Base-by-base conservation (phyloP, 495 filamentous ascomycete genomes). In the Aspergillus nanangensis region DNA sequence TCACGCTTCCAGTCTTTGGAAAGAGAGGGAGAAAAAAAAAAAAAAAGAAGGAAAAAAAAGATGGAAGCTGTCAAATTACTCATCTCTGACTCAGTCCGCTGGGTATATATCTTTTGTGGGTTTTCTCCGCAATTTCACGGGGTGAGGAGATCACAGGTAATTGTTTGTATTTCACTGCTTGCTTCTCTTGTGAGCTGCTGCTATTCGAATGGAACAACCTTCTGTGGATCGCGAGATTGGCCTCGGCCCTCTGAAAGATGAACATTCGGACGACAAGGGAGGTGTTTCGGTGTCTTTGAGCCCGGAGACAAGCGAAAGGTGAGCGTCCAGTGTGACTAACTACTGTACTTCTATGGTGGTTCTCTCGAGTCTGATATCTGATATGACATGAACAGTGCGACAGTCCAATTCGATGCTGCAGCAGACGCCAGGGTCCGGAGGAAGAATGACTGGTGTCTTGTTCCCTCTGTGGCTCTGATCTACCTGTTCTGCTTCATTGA, bases 401-500 rank as follows among this genome's bases (percentile, higher is more conserved):
- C 22, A 1, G 11, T 39, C 2, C 37, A 39, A 39, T 21, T 22
- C 5, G 37, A 39, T 11, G 17, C 37, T 21, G 66, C 54, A 5
- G 78, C 78, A 20, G 84, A 88, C 52, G 64, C 67, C 9, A 75
- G 65, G 38, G 66, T 73, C 37, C 50, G 62, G 8, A 43, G 49
- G 40, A 78, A 78, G 51, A 69, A 77, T 23, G 74, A 77, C 38
- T 36, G 76, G 0, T 67, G 56, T 22, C 58, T 77, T 27, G 53
- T 77, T 10, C 74, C 72, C 0, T 72, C 70, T 0, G 70, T 75
- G 9, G 54, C 70, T 0, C 20, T 77, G 0, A 57, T 77, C 18
- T 78, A 77, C 48, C 57, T 78, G 0, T 76, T 78, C 51, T 76
- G 71, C 45, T 78, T 78, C 43, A 75, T 78, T 44, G 75, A 78